Conservation (phyloP, 2,329 filamentous ascomycete genomes). For the Cercospora berteroae region DNA sequence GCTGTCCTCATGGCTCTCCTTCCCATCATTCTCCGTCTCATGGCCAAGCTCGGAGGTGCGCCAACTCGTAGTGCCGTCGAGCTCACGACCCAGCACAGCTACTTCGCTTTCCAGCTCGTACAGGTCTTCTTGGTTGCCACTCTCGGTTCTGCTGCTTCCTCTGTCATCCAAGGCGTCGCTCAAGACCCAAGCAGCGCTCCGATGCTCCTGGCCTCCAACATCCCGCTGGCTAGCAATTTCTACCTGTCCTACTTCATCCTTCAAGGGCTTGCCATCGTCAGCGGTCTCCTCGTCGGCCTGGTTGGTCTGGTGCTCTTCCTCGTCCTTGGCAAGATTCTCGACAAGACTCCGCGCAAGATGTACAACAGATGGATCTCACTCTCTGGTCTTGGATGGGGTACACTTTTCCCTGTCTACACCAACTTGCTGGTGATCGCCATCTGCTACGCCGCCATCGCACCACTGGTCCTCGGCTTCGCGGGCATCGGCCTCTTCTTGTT, state of each 20-base stretch:
- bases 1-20: slow-evolving; percentile 83
- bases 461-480: slow-evolving; percentile 78
- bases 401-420: slow-evolving; percentile 75
- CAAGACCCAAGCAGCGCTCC: slow-evolving; percentile 48
- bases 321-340: slow-evolving; percentile 70
- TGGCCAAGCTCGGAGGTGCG: slow-evolving; percentile 76
- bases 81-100: slow-evolving; percentile 84
- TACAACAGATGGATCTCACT: slow-evolving; percentile 75
- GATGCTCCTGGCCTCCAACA: slow-evolving; percentile 33
- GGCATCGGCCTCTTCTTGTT: slow-evolving; percentile 75
- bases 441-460: slow-evolving; percentile 82
- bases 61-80: slow-evolving; percentile 79
- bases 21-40: slow-evolving; percentile 75
- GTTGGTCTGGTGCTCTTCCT: slow-evolving; percentile 71
- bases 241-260: slow-evolving; percentile 95
- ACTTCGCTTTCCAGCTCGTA: slow-evolving; percentile 86
- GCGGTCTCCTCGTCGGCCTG: slow-evolving; percentile 71
- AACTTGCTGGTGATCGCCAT: slow-evolving; percentile 73
- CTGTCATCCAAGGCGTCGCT: slow-evolving; percentile 66
- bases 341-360: slow-evolving; percentile 75
- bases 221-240: slow-evolving; percentile 87
- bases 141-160: slow-evolving; percentile 73
- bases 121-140: slow-evolving; percentile 91
- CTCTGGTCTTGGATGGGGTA: slow-evolving; percentile 77
- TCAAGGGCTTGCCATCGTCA: slow-evolving; percentile 78